These are phyloP conservation scores for Phytophthora sp. DNA, from an alignment of 352 stramenopile species.

Conservation along the genomic window DNA sequence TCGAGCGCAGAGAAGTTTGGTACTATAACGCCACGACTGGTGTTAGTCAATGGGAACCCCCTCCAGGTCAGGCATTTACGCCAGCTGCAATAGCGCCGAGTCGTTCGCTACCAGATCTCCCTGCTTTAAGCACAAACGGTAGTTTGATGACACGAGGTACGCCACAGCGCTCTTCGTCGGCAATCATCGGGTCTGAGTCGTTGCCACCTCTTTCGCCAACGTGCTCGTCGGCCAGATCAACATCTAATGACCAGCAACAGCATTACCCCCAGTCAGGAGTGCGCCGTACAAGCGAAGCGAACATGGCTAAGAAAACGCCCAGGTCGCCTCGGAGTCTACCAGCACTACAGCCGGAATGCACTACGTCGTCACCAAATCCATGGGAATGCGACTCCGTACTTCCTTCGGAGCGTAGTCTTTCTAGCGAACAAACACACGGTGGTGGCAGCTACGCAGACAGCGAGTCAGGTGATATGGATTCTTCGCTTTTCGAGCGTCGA, in stretches of 20 bases:
- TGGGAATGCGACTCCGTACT: constrained; percentile 76
- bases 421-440: constrained; percentile 47
- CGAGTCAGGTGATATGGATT: constrained; percentile 13
- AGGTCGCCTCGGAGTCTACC: constrained; percentile 29
- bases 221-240: constrained; percentile 42
- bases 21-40: constrained; percentile 82
- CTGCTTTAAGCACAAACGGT: constrained; percentile 15
- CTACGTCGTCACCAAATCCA: constrained; percentile 34
- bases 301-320: constrained; percentile 1
- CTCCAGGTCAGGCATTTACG: constrained; percentile 18
- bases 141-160: constrained; percentile 10
- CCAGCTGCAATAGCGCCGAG: constrained; percentile 14
- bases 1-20: constrained; percentile 73
- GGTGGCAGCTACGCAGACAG: constrained; percentile 4
- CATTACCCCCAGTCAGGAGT: constrained; percentile 16
- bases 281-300: constrained; percentile 1
- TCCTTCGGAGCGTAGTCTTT: constrained; percentile 51
- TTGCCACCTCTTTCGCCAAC: constrained; percentile 43
- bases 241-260: constrained; percentile 29
- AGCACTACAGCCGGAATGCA: constrained; percentile 37
- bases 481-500: constrained; percentile 16
- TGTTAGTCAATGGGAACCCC: constrained; percentile 78
- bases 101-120: constrained; percentile 33
- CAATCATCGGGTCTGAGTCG: neutral
- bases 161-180: constrained; percentile 11